Base-by-base conservation (phyloP, 139 green algal species). In the Closterium sp. region DNA sequence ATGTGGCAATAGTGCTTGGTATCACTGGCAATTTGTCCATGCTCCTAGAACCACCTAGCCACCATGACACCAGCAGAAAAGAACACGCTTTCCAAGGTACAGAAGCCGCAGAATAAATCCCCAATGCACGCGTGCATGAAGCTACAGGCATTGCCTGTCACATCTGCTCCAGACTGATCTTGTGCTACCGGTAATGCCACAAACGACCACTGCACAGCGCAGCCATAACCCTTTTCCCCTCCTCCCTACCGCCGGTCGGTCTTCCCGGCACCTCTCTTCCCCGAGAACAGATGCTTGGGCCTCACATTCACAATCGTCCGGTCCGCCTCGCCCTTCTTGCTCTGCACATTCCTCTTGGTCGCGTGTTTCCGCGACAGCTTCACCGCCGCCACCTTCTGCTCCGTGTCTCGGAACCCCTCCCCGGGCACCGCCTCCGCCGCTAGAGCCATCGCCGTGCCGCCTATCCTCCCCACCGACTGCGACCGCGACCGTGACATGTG, bases 211-310 rank as follows among this genome's bases (percentile, higher is more conserved):
- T 6, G 4, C 36, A 12, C 36, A 4, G 16, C 55, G 23, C 55
- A 28, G 1, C 16, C 55, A 4, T 19, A 16, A 55, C 36, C 36
- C 36, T 55, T 6, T 6, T 6, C 19, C 55, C 25, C 12, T 76
- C 55, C 25, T 55, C 55, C 55, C 87, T 96, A 98, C 36, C 97
- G 95, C 83, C 97, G 88, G 87, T 98, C 96, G 5, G 95, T 97
- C 93, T 96, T 98, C 34, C 97, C 97, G 10, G 93, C 96, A 6
- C 95, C 95, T 3, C 96, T 93, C 92, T 98, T 99, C 31, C 98
- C 98, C 31, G 92, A 96, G 93, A 99, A 97, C 76, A 99, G 94
- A 90, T 99, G 98, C 97, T 99, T 99, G 76, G 98, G 98, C 95
- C 97, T 98, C 93, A 97, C 97, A 87, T 96, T 98, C 85, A 85